A percentile compares a stretch with the other conserved stretches of the same genome.
Evolutionary conservation across 257 asterid species (phyloP).

Genomic region (Gentiana dahurica): DNA sequence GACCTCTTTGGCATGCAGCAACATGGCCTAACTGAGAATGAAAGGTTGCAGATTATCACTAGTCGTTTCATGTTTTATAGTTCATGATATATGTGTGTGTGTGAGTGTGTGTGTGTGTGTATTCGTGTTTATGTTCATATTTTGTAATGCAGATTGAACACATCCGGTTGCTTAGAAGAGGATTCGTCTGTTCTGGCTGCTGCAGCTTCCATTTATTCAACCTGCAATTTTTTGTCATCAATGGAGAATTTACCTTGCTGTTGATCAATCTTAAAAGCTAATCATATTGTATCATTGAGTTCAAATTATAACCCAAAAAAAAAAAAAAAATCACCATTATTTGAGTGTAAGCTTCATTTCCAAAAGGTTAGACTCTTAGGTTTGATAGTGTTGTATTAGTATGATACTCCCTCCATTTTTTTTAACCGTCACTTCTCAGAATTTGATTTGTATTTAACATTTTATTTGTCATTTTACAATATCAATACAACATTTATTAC

Average conservation of each 20-base stretch:
- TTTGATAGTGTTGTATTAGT: conserved; percentile 1
- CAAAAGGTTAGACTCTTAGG: neutral
- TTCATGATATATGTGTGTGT: too few species aligned
- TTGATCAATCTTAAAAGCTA: conserved; percentile 17
- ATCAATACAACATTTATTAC: too few species aligned
- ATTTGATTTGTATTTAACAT: too few species aligned
- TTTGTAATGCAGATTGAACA: conserved; percentile 35
- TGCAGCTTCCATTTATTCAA: conserved; percentile 91
- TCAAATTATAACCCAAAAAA: conserved; percentile 4
- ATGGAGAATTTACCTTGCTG: conserved; percentile 39
- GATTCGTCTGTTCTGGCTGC: conserved; percentile 71
- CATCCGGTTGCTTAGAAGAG: conserved; percentile 29
- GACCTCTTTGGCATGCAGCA: conserved; percentile 22
- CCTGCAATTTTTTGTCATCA: conserved; percentile 68
- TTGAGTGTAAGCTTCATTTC: neutral
- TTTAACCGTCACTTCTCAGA: too few species aligned
- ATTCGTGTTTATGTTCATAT: neutral
- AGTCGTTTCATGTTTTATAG: too few species aligned
- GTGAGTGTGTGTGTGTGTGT: neutral
- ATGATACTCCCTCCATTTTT: too few species aligned
- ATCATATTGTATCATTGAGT: conserved; percentile 5
- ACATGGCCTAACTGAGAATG: conserved; percentile 21
- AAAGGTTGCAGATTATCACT: conserved; percentile 26
- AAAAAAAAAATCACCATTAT: neutral
- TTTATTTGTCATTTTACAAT: too few species aligned